Base-by-base conservation (phyloP, 768 basidiomycete species). In the Naematelia encephala region DNA sequence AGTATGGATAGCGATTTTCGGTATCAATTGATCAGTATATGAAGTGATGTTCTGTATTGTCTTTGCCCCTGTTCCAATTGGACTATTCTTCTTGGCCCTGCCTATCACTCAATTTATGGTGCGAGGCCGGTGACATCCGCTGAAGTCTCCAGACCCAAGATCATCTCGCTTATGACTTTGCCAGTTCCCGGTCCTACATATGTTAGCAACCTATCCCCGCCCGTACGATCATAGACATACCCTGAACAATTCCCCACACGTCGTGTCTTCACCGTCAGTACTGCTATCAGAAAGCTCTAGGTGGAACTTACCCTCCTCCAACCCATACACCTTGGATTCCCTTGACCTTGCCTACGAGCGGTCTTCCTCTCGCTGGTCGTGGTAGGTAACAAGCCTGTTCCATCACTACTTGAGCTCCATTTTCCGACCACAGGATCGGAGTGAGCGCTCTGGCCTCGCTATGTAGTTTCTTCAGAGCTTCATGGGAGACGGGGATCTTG, bases 361-460 rank as follows among this genome's bases (percentile, higher is more conserved):
- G 89, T 0, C 85, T 85, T 2, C 83, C 85, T 13, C 61, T 61
- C 14, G 57, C 64, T 57, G 73, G 79, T 3, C 81, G 78, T 0
- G 90, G 89, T 53, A 90, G 74, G 73, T 85, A 91, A 68, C 90
- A 92, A 13, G 88, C 88, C 74, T 85, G 84, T 27, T 79, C 74
- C 28, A 64, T 76, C 39, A 83, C 80, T 0, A 68, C 74, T 0
- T 84, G 85, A 26, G 81, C 80, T 44, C 80, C 75, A 29, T 87
- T 79, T 0, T 42, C 50, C 16, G 34, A 34, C 4, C 65, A 51
- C 51, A 68, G 54, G 8, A 49, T 46, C 0, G 73, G 72, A 0
- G 69, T 56, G 46, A 78, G 64, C 0, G 59, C 64, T 11, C 56
- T 56, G 23, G 68, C 64, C 56, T 77, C 69, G 1, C 61, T 45